Base-by-base conservation (phyloP, 257 asterid genomes). In the Sherardia arvensis region DNA sequence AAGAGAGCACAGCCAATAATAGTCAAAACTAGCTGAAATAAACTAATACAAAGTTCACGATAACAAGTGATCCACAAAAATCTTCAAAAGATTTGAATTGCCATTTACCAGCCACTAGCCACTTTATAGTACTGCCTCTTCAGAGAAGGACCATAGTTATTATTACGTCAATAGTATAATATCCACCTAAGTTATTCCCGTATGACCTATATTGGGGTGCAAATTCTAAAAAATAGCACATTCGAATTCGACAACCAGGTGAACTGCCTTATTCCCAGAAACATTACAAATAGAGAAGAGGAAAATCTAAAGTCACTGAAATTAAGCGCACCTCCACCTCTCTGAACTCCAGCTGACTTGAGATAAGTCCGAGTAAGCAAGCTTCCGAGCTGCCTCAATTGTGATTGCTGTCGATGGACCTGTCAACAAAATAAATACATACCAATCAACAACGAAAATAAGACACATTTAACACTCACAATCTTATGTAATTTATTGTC, bases 391-490 rank as follows among this genome's bases (percentile, higher is more conserved):
- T 79, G 88, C 84, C 84, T 79, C 84, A 83, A 56, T 53, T 79
- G 95, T 3, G 73, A 73, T 66, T 87, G 88, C 63, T 79, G 88
- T 47, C 80, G 71, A 69, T 77, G 75, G 64, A 82, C 90, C 98
- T 91, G 78, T 54, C 62, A 32, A 28, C 78, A 48, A 20, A 5
- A 62, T 71, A 10, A 36, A 22, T 9, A 23, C 62, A 62, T 57
- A 22, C 15, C 3, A 70, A 43, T 43, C 45, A 18, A 43, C 30
- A 69, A 32, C 32, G 8, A n/a, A 30, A 49, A 49, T 0, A 2
- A 53, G 28, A 53, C 28, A 8, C 58, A 53, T 21, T 22, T 8
- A 34, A 14, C 27, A 28, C 43, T 28, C 7, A 7, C 40, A 30
- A 51, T 25, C 26, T 51, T 33, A 36, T 22, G 4, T 25, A 49